These are phyloP conservation scores for Leishmania mexicana DNA, from an alignment of 208 protist genomes.

Conservation along the genomic window DNA sequence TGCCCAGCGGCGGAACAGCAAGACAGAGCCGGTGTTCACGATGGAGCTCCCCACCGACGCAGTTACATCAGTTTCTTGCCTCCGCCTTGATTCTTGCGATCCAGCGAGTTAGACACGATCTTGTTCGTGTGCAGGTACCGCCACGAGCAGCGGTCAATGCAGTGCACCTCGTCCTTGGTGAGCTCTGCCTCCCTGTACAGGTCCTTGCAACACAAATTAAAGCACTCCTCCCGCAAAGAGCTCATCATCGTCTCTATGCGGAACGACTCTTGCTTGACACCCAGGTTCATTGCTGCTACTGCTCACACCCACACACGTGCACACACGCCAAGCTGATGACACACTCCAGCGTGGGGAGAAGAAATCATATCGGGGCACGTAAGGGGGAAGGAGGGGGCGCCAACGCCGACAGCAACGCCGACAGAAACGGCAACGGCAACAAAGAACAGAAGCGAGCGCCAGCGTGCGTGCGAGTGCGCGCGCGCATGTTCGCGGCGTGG, in stretches of 20 bases:
- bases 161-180: slow-evolving; percentile 76
- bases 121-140: slow-evolving; percentile 77
- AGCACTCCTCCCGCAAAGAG: slow-evolving; percentile 74
- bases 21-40: background rate
- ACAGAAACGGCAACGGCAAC: background rate
- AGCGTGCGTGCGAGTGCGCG: background rate
- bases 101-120: slow-evolving; percentile 60
- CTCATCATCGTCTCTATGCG: slow-evolving; percentile 88
- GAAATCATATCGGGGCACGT: background rate
- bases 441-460: background rate
- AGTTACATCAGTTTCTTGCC: slow-evolving; percentile 24
- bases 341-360: background rate
- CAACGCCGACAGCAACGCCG: slow-evolving; percentile 1
- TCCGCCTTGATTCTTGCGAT: slow-evolving; percentile 41
- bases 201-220: slow-evolving; percentile 86
- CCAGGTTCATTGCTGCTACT: slow-evolving; percentile 62
- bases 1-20: background rate
- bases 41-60: background rate
- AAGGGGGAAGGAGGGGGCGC: background rate
- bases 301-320: background rate
- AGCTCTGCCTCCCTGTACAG: slow-evolving; percentile 58
- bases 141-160: slow-evolving; percentile 84
- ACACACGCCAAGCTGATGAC: background rate
- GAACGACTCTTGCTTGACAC: slow-evolving; percentile 86
- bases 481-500: background rate